Evolutionary conservation across 1,139 yeast genomes (phyloP).

Genomic region (Blastobotrys illinoisensis): DNA sequence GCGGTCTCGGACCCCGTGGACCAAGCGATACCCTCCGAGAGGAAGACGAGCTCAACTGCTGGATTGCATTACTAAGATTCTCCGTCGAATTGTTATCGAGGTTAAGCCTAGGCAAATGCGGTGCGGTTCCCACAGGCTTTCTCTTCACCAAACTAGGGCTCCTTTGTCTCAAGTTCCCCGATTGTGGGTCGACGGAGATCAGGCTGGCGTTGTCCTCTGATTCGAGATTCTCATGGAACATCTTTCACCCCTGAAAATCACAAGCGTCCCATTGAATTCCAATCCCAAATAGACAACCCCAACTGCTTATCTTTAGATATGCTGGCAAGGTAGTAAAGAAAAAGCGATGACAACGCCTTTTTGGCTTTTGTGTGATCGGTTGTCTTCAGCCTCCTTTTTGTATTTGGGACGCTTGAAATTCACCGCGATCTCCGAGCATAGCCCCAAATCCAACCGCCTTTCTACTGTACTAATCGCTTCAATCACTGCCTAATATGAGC

Average conservation of each 20-base stretch:
- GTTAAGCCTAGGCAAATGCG: constrained; percentile 11
- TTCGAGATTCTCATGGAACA: constrained; percentile 5
- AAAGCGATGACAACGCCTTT: background rate
- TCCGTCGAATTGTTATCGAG: constrained; percentile 6
- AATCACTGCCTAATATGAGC: background rate
- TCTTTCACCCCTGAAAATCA: background rate
- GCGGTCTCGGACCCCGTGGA: background rate
- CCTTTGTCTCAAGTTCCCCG: background rate
- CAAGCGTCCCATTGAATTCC: background rate
- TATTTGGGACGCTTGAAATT: background rate
- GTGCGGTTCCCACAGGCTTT: constrained; percentile 15
- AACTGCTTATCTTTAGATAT: background rate
- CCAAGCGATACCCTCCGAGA: background rate
- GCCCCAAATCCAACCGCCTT: background rate
- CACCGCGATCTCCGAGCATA: background rate
- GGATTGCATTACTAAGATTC: constrained; percentile 3
- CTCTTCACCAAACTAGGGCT: constrained; percentile 6
- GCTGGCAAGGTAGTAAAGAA: background rate
- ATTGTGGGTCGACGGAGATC: background rate
- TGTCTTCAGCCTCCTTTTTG: background rate
- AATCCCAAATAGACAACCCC: background rate
- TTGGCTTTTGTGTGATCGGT: background rate
- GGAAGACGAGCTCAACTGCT: background rate
- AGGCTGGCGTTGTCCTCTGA: background rate
- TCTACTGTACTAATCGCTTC: background rate